These are phyloP conservation scores for Citrullus mucosospermus DNA, from an alignment of 306 rosid genomes.

Conservation along the genomic window DNA sequence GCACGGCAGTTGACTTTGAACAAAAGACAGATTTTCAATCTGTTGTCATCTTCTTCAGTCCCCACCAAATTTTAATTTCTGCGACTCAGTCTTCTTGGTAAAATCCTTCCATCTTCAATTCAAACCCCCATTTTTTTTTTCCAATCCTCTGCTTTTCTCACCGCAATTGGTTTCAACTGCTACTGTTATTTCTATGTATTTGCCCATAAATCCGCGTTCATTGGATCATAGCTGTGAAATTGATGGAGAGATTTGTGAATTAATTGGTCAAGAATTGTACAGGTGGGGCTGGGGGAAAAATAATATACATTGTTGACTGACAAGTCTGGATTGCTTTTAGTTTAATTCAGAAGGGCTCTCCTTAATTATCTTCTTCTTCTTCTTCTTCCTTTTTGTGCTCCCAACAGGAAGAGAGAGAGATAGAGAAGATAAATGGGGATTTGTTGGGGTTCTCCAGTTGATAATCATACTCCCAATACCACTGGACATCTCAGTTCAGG, in stretches of 20 bases:
- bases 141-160: neutral
- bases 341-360: neutral
- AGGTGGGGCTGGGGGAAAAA: neutral
- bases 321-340: neutral
- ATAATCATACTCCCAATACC: constrained; percentile 19
- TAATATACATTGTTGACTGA: neutral
- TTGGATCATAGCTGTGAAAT: neutral
- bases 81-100: neutral
- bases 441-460: constrained; percentile 55
- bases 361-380: neutral
- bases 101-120: neutral
- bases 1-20: constrained; percentile 7
- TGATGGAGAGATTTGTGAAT: neutral
- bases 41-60: neutral
- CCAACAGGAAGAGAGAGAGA: constrained; percentile 3
- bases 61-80: neutral
- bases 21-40: neutral
- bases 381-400: neutral
- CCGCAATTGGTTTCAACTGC: neutral
- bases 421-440: constrained; percentile 43
- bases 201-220: neutral
- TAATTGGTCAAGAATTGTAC: neutral
- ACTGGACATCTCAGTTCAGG: constrained; percentile 45
- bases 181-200: neutral
- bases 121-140: neutral